Evolutionary conservation across 495 filamentous ascomycete species (phyloP).

Genomic region (Lasiosphaeria ovina): DNA sequence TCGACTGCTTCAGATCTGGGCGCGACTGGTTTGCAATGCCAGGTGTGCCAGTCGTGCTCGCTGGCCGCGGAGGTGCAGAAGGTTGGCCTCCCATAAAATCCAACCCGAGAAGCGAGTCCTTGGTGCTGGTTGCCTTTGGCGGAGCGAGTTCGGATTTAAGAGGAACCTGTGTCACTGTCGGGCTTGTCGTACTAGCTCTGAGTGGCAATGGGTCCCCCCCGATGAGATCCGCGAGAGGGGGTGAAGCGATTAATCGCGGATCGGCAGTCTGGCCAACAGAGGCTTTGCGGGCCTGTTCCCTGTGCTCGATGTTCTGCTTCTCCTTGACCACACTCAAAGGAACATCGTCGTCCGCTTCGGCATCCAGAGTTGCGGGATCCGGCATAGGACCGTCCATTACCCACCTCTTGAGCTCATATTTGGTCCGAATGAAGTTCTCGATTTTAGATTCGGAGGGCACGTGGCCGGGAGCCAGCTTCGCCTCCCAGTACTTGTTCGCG

Average conservation of each 20-base stretch:
- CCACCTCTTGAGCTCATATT: slow-evolving; percentile 98
- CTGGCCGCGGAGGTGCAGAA: slow-evolving; percentile 65
- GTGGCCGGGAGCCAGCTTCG: slow-evolving; percentile 86
- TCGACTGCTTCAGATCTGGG: slow-evolving; percentile 95
- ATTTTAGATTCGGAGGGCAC: slow-evolving; percentile 98
- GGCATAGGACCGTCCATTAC: slow-evolving; percentile 96
- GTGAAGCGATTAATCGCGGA: slow-evolving; percentile 30
- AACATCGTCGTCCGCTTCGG: slow-evolving; percentile 80
- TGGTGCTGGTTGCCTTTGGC: slow-evolving; percentile 50
- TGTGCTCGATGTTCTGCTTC: slow-evolving; percentile 52
- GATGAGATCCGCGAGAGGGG: slow-evolving; percentile 49
- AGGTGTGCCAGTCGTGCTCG: slow-evolving; percentile 65
- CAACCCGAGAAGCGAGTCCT: slow-evolving; percentile 89
- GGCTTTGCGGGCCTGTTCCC: slow-evolving; percentile 44
- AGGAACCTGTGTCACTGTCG: slow-evolving; percentile 65
- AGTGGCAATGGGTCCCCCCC: slow-evolving; percentile 45
- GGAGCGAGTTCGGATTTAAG: slow-evolving; percentile 63
- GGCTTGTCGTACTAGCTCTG: slow-evolving; percentile 56
- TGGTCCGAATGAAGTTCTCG: slow-evolving; percentile 98
- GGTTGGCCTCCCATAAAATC: slow-evolving; percentile 83
- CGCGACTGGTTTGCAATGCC: slow-evolving; percentile 64
- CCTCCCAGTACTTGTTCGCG: slow-evolving; percentile 99
- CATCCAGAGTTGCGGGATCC: slow-evolving; percentile 81
- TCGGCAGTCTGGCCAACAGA: slow-evolving; percentile 36
- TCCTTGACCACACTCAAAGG: slow-evolving; percentile 58